phyloP scores from a whole-genome alignment of 2,329 filamentous ascomycete genomes.

The Incumbomyces delicatus region DNA sequence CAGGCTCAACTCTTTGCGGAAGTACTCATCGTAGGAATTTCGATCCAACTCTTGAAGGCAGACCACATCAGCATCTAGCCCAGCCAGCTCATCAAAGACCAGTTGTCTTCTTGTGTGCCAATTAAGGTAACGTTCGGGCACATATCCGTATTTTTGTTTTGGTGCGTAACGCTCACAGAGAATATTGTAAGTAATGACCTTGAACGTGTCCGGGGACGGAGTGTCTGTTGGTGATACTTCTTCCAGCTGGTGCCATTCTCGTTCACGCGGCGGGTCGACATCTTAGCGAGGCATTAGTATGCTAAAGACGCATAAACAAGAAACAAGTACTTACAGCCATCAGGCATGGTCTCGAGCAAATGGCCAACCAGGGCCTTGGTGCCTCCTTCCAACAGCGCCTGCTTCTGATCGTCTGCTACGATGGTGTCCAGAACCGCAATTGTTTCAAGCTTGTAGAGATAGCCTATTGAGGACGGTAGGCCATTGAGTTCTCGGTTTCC shows the following conservation, averaged over 20 bases:
- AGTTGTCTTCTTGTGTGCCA: constrained; percentile 82
- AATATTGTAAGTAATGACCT: constrained; percentile 88
- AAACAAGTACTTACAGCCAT: constrained; percentile 44
- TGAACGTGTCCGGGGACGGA: constrained; percentile 55
- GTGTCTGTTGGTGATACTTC: constrained; percentile 43
- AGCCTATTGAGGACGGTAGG: constrained; percentile 78
- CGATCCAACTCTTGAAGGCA: constrained; percentile 90
- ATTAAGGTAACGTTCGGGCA: constrained; percentile 65
- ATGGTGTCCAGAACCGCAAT: constrained; percentile 91
- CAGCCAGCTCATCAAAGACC: constrained; percentile 72
- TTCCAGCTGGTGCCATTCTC: constrained; percentile 69
- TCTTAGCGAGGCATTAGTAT: constrained; percentile 40
- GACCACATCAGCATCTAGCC: constrained; percentile 75
- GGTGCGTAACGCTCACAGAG: constrained; percentile 92
- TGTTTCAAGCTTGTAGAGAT: constrained; percentile 76
- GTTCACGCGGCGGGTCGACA: constrained; percentile 63
- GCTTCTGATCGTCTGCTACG: constrained; percentile 63
- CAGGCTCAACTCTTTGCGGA: constrained; percentile 75
- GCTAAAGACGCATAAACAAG: constrained; percentile 15
- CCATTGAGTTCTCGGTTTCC: constrained; percentile 71
- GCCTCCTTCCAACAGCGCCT: constrained; percentile 75
- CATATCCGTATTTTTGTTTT: constrained; percentile 76
- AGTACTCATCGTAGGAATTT: constrained; percentile 84
- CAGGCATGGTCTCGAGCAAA: constrained; percentile 72
- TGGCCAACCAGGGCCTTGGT: constrained; percentile 75